A percentile compares a stretch with the other conserved stretches of the same genome.
phyloP scores from a whole-genome alignment of 2,329 filamentous ascomycete genomes.

The Gaeumannomyces sp. region DNA sequence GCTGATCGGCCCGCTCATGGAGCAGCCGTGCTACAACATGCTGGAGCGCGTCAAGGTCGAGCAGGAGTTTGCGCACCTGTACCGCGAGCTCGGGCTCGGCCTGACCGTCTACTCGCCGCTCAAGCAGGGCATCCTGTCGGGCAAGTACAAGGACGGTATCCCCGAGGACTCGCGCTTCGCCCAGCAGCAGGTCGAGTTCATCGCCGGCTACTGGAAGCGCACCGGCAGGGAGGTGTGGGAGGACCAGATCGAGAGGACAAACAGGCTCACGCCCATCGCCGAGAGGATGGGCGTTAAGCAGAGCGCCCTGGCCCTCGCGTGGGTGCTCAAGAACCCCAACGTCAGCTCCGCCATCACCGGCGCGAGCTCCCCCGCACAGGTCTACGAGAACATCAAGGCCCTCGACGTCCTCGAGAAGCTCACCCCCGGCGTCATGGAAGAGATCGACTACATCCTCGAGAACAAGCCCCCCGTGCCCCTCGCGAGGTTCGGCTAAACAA shows the following conservation, averaged over 20 bases:
- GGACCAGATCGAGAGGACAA: slow-evolving; percentile 48
- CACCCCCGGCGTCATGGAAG: slow-evolving; percentile 50
- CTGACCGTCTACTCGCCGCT: slow-evolving; percentile 49
- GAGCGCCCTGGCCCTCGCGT: slow-evolving; percentile 52
- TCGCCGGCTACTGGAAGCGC: slow-evolving; percentile 45
- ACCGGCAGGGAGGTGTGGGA: slow-evolving; percentile 49
- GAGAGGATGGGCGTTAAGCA: slow-evolving; percentile 55
- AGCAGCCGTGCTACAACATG: slow-evolving; percentile 65
- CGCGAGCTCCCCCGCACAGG: slow-evolving; percentile 51
- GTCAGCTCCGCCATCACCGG: slow-evolving; percentile 58
- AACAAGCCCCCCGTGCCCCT: slow-evolving; percentile 28
- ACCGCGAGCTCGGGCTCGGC: slow-evolving; percentile 49
- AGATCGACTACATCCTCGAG: slow-evolving; percentile 53
- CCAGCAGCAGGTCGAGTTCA: slow-evolving; percentile 48
- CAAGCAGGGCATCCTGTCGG: slow-evolving; percentile 49
- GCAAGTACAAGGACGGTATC: slow-evolving; percentile 59
- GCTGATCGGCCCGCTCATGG: slow-evolving; percentile 57
- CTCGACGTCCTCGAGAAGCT: slow-evolving; percentile 47
- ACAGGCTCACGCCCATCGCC: slow-evolving; percentile 55
- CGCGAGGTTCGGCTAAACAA: slow-evolving; percentile 2
- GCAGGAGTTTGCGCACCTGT: slow-evolving; percentile 49
- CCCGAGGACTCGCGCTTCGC: slow-evolving; percentile 55
- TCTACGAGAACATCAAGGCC: slow-evolving; percentile 53
- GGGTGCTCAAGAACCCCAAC: slow-evolving; percentile 56
- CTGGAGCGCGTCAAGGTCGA: slow-evolving; percentile 49